Evolutionary conservation across 768 basidiomycete genomes (phyloP).

Genomic region (Phanerochaete sordida): DNA sequence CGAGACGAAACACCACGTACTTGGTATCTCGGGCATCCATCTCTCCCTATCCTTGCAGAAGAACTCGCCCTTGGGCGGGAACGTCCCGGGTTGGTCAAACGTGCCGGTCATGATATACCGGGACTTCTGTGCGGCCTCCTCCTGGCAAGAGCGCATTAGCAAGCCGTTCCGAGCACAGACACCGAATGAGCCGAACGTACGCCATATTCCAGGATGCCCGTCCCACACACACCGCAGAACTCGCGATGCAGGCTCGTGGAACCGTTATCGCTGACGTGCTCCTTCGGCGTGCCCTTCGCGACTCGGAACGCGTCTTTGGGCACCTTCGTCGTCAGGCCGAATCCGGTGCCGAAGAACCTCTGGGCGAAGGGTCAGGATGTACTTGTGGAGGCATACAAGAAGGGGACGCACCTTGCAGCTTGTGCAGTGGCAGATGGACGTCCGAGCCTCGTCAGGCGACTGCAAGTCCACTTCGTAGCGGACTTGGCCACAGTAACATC

Average conservation of each 20-base stretch:
- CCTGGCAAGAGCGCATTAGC: background rate
- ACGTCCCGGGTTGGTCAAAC: slow-evolving; percentile 15
- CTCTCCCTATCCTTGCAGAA: slow-evolving; percentile 16
- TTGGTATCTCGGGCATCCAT: slow-evolving; percentile 19
- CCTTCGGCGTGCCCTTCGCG: slow-evolving; percentile 10
- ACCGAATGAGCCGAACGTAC: no score
- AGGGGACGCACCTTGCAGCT: slow-evolving; percentile 20
- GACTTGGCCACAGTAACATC: slow-evolving; percentile 19
- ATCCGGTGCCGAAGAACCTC: slow-evolving; percentile 16
- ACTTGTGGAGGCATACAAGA: background rate
- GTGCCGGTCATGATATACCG: slow-evolving; percentile 15
- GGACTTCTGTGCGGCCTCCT: slow-evolving; percentile 5
- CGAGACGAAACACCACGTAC: slow-evolving; percentile 8
- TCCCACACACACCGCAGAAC: slow-evolving; percentile 18
- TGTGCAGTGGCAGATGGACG: slow-evolving; percentile 19
- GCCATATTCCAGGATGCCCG: slow-evolving; percentile 19
- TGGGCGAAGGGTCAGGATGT: background rate
- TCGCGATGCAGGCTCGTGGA: slow-evolving; percentile 15
- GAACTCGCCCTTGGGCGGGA: slow-evolving; percentile 21
- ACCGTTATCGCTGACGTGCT: slow-evolving; percentile 20
- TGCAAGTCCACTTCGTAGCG: slow-evolving; percentile 14
- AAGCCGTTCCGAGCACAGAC: background rate
- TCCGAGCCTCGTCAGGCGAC: slow-evolving; percentile 17
- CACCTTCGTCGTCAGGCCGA: slow-evolving; percentile 19
- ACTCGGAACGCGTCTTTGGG: slow-evolving; percentile 12